Base-by-base conservation (phyloP, 2,329 filamentous ascomycete species). In the Cladosporium colombiae region DNA sequence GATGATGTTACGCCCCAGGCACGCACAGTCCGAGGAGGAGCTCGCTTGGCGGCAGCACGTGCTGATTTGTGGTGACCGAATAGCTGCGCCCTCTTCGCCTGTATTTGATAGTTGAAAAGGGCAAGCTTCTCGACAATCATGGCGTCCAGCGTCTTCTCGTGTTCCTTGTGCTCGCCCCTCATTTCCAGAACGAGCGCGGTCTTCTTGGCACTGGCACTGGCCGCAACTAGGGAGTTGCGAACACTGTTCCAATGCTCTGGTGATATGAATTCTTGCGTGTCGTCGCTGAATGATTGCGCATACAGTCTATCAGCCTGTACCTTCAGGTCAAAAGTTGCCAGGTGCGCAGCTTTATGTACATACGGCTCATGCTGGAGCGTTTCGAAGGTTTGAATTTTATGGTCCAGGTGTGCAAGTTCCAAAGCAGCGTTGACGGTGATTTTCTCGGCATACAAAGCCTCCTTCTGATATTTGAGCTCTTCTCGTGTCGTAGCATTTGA, bases 61-160 rank as follows among this genome's bases (percentile, higher is more conserved):
- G 27, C 50, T 23, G 14, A 25, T n/a, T 21, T 46, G 46, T 50
- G 31, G 31, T 31, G 23, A 10, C 5, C 35, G 7, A 46, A 21
- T 14, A 56, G 16, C 35, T 44, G 8, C 18, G 33, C 35, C 25
- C 50, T 63, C 61, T 33, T 31, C 23, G 50, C 50, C n/a, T 37
- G 35, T 16, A 63, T 7, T 25, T 46, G 8, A 1, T 63, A 10
- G 6, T n/a, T 2, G 7, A 33, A 14, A 10, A 2, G 8, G 13
- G 50, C 50, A n/a, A 46, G 46, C 35, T 27, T 63, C 25, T 55
- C 35, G 25, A 33, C 50, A 37, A 63, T 63, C 18, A 44, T 29
- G 14, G 29, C 31, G 18, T 63, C 61, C 23, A 63, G 16, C 13
- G 16, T 29, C 25, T 31, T 21, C 18, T 63, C 61, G 33, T 63